Evolutionary conservation across 768 basidiomycete species (phyloP).

Genomic region (Chalciporus sphaerocephalus): DNA sequence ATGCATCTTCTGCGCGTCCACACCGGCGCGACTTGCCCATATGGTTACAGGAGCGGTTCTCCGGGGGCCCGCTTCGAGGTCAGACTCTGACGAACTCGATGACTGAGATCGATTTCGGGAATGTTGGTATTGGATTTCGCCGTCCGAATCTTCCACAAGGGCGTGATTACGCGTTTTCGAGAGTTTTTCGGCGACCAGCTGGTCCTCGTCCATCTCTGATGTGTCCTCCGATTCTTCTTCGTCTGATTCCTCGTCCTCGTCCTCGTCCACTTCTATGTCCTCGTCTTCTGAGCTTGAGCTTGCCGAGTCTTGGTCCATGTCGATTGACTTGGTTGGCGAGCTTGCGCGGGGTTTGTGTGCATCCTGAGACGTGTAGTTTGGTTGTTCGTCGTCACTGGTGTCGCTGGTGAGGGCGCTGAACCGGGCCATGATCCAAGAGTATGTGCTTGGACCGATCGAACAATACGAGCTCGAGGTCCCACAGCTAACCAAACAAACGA

Average conservation of each 20-base stretch:
- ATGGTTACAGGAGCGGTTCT: conserved; percentile 52
- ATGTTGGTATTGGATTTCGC: conserved; percentile 46
- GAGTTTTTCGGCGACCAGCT: conserved; percentile 31
- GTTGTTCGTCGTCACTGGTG: conserved; percentile 49
- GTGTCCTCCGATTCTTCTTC: conserved; percentile 36
- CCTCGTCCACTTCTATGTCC: conserved; percentile 28
- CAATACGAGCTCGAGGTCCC: conserved; percentile 18
- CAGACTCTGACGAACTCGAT: conserved; percentile 24
- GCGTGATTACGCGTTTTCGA: conserved; percentile 38
- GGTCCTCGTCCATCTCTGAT: conserved; percentile 53
- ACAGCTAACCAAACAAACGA: conserved; percentile 28
- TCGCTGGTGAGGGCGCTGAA: conserved; percentile 64
- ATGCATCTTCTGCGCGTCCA: conserved; percentile 86
- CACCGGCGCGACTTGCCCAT: conserved; percentile 67
- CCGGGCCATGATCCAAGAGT: conserved; percentile 48
- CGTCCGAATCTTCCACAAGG: conserved; percentile 52
- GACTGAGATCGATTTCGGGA: conserved; percentile 34
- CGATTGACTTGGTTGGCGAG: conserved; percentile 22
- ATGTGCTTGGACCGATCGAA: conserved; percentile 11
- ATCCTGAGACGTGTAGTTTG: conserved; percentile 30
- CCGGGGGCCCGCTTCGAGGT: conserved; percentile 12
- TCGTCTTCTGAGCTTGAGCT: conserved; percentile 23
- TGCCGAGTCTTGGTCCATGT: conserved; percentile 32
- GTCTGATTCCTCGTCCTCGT: conserved; percentile 36
- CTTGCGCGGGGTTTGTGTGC: conserved; percentile 12